phyloP scores from a whole-genome alignment of 805 yeast genomes.

The Candida nemodendra region DNA sequence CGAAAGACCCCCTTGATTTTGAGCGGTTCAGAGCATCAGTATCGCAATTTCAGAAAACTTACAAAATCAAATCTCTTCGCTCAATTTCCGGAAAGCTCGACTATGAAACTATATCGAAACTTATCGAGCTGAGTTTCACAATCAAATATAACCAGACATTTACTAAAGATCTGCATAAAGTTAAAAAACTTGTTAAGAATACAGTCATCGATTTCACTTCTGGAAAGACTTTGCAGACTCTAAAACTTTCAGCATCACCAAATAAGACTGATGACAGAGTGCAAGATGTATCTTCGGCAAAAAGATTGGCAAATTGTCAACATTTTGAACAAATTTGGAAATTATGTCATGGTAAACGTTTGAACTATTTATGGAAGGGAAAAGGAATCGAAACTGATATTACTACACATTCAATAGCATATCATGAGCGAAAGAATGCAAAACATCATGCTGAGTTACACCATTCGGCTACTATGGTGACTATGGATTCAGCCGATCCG shows the following conservation, averaged over 20 bases:
- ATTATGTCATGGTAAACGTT: constrained; percentile 29
- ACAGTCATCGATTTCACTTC: constrained; percentile 38
- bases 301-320: constrained; percentile 23
- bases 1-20: constrained; percentile 81
- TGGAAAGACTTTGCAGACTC: constrained; percentile 32
- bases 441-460: constrained; percentile 1
- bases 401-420: constrained; percentile 23
- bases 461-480: constrained; percentile 2
- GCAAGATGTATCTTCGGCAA: constrained; percentile 16
- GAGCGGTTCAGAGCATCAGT: constrained; percentile 66
- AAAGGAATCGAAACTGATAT: constrained; percentile 44
- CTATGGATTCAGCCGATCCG: constrained; percentile 2
- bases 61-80: constrained; percentile 12
- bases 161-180: constrained; percentile 34
- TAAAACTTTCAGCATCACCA: constrained; percentile 27
- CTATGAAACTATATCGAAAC: constrained; percentile 22
- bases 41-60: constrained; percentile 67
- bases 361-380: constrained; percentile 47
- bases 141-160: constrained; percentile 35
- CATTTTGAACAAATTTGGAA: constrained; percentile 27
- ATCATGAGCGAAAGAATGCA: constrained; percentile 5
- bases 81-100: constrained; percentile 20
- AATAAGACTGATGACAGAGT: constrained; percentile 19
- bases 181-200: constrained; percentile 35
- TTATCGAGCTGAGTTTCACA: constrained; percentile 23